Conservation (phyloP, 2,329 filamentous ascomycete genomes). For the Colletotrichum sp. region DNA sequence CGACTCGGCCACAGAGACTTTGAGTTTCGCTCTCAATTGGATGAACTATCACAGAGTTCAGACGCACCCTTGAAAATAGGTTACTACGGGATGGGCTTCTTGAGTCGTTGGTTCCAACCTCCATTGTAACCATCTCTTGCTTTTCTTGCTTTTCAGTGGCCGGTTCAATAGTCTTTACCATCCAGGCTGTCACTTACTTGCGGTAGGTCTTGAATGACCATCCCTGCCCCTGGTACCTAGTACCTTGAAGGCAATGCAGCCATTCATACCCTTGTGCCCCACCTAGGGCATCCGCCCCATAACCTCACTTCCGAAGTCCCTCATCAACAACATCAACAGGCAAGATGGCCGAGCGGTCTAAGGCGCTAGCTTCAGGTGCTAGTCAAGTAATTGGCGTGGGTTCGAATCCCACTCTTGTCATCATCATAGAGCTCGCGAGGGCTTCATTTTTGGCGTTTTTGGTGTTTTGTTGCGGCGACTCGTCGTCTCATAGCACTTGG, state of each 20-base stretch:
- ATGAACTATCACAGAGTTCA: background rate
- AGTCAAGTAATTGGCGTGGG: background rate
- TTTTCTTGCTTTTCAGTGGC: background rate
- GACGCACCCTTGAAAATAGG: background rate
- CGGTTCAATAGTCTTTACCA: background rate
- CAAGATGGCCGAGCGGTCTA: background rate
- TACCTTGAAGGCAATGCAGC: background rate
- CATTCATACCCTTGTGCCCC: background rate
- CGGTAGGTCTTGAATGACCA: background rate
- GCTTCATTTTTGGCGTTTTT: background rate
- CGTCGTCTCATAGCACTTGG: background rate
- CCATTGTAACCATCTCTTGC: background rate
- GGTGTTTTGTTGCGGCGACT: background rate
- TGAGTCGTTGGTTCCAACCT: background rate
- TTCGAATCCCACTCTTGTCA: background rate
- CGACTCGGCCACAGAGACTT: background rate
- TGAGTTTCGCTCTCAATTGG: background rate
- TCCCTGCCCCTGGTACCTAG: background rate
- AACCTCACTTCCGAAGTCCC: accelerated
- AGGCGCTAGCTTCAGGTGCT: constrained; percentile 8
- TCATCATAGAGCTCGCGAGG: background rate
- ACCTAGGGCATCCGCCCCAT: background rate
- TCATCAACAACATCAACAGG: background rate
- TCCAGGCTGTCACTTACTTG: background rate
- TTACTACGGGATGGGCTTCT: background rate